phyloP scores from a whole-genome alignment of 208 protist species.

The Eutreptiella sp. region DNA sequence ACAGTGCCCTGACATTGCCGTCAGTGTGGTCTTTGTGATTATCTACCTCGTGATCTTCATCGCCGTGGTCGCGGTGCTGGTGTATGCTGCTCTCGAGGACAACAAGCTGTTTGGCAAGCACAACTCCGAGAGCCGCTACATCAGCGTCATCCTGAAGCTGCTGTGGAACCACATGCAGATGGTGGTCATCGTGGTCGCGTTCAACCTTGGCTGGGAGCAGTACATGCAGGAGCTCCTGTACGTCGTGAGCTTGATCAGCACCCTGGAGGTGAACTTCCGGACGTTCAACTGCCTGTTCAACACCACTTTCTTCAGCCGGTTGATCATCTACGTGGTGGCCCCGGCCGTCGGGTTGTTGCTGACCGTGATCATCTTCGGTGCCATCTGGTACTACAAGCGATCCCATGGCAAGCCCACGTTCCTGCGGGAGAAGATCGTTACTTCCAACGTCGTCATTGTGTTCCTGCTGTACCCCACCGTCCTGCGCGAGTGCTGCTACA shows the following conservation, averaged over 20 bases:
- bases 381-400: neutral
- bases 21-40: no score
- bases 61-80: neutral
- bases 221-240: neutral
- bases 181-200: conserved; percentile 5
- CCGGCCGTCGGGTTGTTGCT: neutral
- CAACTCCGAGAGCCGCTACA: conserved; percentile 11
- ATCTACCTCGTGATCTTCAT: conserved; percentile 6
- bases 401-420: neutral
- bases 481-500: neutral
- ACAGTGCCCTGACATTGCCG: no score
- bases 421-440: neutral
- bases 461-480: conserved; percentile 22
- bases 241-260: neutral
- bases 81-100: conserved; percentile 17
- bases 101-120: conserved; percentile 11
- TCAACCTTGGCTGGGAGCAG: conserved; percentile 7
- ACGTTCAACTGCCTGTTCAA: conserved; percentile 12
- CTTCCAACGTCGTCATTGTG: conserved; percentile 10
- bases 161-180: conserved; percentile 14
- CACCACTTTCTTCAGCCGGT: conserved; percentile 4
- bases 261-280: conserved; percentile 1
- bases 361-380: conserved; percentile 4
- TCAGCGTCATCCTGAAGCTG: conserved; percentile 11
- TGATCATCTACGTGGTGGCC: conserved; percentile 6